Evolutionary conservation across 192 early-diverging fungal species (phyloP), one percentile per base, ranked within the genome.

Genomic region (Entrophospora sp.): DNA sequence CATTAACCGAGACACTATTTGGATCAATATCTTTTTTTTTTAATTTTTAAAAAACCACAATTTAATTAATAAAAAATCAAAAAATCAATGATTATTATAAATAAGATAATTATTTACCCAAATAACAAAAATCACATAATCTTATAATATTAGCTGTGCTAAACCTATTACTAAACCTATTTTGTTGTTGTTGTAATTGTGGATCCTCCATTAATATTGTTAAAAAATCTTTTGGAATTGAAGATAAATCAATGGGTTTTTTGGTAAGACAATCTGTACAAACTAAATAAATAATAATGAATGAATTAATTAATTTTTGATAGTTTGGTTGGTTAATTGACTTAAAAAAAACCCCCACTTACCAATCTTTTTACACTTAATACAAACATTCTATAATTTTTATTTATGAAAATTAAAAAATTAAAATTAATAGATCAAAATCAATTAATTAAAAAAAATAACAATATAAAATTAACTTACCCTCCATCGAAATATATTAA

Each of bases 231-330:
- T 62, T 6, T 4, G 60, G 60, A 14, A 62, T 38, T 9, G 28
- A 35, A 20, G 49, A 28, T 14, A 65, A 71, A 48, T 77, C 72
- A 46, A 73, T 69, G 18, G 73, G 70, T 53, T 71, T 73, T 49
- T 79, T 79, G 32, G 77, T 79, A 58, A 79, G 35, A 48, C 77
- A 79, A 35, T 69, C 72, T 0, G 72, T 67, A 31, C 77, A 79
- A 2, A 79, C 77, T 76, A 58, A 27, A 30, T 52, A 51, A 32
- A 27, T 28, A 64, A 32, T 37, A 63, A 30, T 56, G 30, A 61
- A 45, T 27, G 38, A 32, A 61, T n/a, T n/a, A n/a, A n/a, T n/a
- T n/a, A n/a, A n/a, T n/a, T n/a, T n/a, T n/a, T n/a, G n/a, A n/a
- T n/a, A n/a, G n/a, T n/a, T n/a, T n/a, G n/a, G n/a, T n/a, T n/a